Base-by-base conservation (phyloP, 2,329 filamentous ascomycete species). In the Fusarium devonianum region DNA sequence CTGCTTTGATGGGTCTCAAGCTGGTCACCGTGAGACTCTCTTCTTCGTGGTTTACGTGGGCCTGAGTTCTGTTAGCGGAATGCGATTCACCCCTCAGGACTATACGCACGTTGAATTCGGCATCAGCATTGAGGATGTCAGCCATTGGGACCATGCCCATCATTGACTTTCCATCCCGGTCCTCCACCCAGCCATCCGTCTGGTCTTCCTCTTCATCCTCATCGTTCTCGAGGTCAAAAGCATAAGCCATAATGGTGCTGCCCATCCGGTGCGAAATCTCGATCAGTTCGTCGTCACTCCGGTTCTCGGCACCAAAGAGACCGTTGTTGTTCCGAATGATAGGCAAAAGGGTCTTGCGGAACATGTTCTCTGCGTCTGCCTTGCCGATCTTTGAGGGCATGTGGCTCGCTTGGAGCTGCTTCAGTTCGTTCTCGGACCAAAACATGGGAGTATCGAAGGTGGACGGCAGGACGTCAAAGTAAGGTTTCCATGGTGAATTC, bases 121-220 rank as follows among this genome's bases (percentile, higher is more conserved):
- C 91, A 68, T 96, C 90, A 0, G 92, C 90, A 64, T 96, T 96
- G 22, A 97, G 78, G 66, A 96, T 86, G 68, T 96, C 92, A 1
- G 92, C 92, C 76, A 97, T 82, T 2, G 92, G 91, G 0, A 96
- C 88, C 90, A 96, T 94, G 41, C 89, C 92, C 72, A 96, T 90
- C 68, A 80, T 73, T 1, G 76, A 73, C 56, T 77, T 77, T 7
- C 76, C 77, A 3, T 86, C 78, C 39, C 79, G 78, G 46, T 88
- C 85, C 47, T 87, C 84, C 1, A 87, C 78, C 75, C 86, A 88
- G 32, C 83, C 84, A 17, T 85, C 84, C 6, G 81, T 75, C 10
- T 85, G 81, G 2, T 86, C 81, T 3, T 84, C 82, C 16, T 84
- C 80, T 0, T 75, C 69, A 1, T 83, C 77, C 4, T 85, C 81